Evolutionary conservation across 371 early-diverging fungal species (phyloP), one percentile per base, ranked within the genome.

Genomic region (Actinomortierella wolfii): DNA sequence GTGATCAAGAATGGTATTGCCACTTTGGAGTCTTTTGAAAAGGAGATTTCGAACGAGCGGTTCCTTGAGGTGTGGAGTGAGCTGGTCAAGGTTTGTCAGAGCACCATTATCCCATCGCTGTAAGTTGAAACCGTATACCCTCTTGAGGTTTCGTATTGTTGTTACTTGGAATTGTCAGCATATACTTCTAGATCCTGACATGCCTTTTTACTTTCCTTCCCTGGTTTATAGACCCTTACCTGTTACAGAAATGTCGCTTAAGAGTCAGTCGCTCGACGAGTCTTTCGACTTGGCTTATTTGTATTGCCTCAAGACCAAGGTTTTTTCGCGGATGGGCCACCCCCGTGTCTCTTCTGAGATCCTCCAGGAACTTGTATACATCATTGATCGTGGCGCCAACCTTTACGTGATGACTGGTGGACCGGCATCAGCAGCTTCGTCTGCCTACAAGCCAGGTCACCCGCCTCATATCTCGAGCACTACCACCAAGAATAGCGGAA

Each of bases 271-370:
- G 42, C 79, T 82, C 4, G 93, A 93, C 56, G 93, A 92, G 49
- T 83, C 83, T 6, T 92, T 93, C 65, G 94, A 94, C 63, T 84
- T 92, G 17, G 87, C 87, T 8, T 80, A 88, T 4, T 73, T 94
- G 26, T 83, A 51, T 44, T 80, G 81, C 23, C 71, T 92, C 21
- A 85, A 91, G 64, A 82, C 63, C 24, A 88, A 92, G 59, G 83
- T 92, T 15, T 78, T 91, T 7, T 70, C 82, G 26, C 83, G 89
- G 59, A 74, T 94, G 58, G 89, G 91, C 8, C 83, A 86, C 56
- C 74, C 82, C 9, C 81, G 87, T 39, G 90, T 92, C 0, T 81
- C 90, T 2, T 82, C 80, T 15, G 84, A 82, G 13, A 63, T 85
- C 1, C 76, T 90, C 39, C 56, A 65, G 8, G 82, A 86, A 24